phyloP scores from a whole-genome alignment of 139 green algal genomes.

The Auxenochlorella pyrenoidosa region DNA sequence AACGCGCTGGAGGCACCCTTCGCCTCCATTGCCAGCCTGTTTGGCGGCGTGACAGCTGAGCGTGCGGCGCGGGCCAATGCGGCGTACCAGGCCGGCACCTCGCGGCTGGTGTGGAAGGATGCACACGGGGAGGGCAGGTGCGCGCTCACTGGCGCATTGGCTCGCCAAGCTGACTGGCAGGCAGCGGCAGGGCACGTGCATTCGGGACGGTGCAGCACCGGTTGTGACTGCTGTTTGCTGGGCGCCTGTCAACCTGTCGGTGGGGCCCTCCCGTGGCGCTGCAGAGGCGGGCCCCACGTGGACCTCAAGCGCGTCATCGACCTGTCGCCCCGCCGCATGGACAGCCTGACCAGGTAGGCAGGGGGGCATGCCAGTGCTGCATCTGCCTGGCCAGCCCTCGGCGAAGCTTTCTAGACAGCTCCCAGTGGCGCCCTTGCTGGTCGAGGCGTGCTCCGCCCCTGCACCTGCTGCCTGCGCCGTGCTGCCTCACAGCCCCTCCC shows the following conservation, averaged over 20 bases:
- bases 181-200: too few species aligned
- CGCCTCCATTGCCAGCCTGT: conserved; percentile 19
- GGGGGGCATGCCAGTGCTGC: not conserved
- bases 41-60: conserved; percentile 23
- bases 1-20: conserved; percentile 28
- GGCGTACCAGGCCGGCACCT: conserved; percentile 25
- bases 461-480: too few species aligned
- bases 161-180: not conserved
- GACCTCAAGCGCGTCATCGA: conserved; percentile 44
- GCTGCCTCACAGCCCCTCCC: not conserved
- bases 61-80: conserved; percentile 15
- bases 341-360: conserved; percentile 11
- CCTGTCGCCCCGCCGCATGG: conserved; percentile 34
- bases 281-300: conserved; percentile 36
- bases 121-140: conserved; percentile 42
- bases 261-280: too few species aligned
- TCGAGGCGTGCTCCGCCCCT: too few species aligned
- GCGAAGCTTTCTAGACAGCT: not conserved
- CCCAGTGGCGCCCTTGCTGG: too few species aligned
- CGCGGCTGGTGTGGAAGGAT: conserved; percentile 42
- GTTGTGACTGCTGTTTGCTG: too few species aligned
- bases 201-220: too few species aligned
- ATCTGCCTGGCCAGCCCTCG: not conserved
- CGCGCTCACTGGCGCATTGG: not conserved
- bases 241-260: too few species aligned